Percentiles rank a stretch among this genome's conserved stretches.
phyloP scores from a whole-genome alignment of 2,329 filamentous ascomycete genomes.

The Colletotrichum sp. region DNA sequence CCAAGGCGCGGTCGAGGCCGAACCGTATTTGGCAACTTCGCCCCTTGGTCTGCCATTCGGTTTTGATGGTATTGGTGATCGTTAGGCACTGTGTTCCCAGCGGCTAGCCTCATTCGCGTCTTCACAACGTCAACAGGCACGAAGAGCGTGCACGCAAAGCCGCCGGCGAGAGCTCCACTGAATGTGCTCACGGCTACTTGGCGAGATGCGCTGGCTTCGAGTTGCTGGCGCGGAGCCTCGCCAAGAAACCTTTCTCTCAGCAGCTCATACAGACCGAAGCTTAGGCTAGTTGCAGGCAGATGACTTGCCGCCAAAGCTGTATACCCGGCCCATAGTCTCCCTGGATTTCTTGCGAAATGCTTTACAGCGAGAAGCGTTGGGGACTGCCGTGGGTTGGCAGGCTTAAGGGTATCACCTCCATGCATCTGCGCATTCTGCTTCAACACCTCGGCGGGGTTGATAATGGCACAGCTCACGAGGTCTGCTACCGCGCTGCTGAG shows the following conservation, averaged over 20 bases:
- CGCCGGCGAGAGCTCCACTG: slow-evolving; percentile 18
- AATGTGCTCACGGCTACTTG: background rate
- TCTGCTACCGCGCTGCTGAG: slow-evolving; percentile 22
- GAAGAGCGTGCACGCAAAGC: slow-evolving; percentile 12
- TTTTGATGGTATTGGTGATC: background rate
- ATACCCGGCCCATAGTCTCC: background rate
- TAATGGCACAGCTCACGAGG: slow-evolving; percentile 21
- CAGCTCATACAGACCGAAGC: background rate
- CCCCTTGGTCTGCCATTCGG: background rate
- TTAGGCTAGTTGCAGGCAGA: background rate
- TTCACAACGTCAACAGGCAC: slow-evolving; percentile 25
- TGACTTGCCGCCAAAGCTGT: background rate
- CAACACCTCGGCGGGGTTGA: slow-evolving; percentile 24
- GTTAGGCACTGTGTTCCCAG: background rate
- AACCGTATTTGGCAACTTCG: background rate
- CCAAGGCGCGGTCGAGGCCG: background rate
- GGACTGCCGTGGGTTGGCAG: background rate
- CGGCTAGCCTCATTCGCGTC: slow-evolving; percentile 24
- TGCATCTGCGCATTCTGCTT: slow-evolving; percentile 26
- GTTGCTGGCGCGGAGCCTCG: background rate
- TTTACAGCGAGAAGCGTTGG: background rate
- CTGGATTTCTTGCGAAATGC: background rate
- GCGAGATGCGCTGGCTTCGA: background rate
- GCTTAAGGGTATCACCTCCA: background rate
- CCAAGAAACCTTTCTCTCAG: background rate